phyloP scores from a whole-genome alignment of 1,139 yeast genomes.

The Geotrichum klebahnii region DNA sequence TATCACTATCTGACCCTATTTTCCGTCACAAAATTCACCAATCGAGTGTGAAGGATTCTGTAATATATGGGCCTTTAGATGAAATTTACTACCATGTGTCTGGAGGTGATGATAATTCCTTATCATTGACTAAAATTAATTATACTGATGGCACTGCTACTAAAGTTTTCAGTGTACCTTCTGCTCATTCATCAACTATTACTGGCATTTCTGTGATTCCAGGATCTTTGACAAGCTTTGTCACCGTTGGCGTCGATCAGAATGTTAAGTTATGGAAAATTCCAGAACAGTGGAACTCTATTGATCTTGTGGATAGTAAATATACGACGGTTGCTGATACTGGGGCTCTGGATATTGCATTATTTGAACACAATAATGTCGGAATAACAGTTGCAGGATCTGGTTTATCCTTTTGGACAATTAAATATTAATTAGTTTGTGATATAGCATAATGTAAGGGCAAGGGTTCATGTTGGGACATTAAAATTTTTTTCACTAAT shows the following conservation, averaged over 20 bases:
- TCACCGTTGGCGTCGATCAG: slow-evolving; percentile 75
- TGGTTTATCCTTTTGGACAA: slow-evolving; percentile 32
- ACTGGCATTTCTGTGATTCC: slow-evolving; percentile 52
- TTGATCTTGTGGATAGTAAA: slow-evolving; percentile 44
- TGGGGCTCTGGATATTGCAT: slow-evolving; percentile 50
- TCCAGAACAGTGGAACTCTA: slow-evolving; percentile 27
- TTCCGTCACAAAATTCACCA: slow-evolving; percentile 64
- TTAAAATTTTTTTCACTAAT: neutral
- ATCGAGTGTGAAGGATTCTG: slow-evolving; percentile 67
- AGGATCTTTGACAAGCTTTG: slow-evolving; percentile 29
- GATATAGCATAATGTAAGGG: slow-evolving; percentile 1
- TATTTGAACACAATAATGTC: slow-evolving; percentile 6
- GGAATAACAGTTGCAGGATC: slow-evolving; percentile 33
- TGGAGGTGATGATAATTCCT: slow-evolving; percentile 91
- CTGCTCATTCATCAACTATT: slow-evolving; percentile 83
- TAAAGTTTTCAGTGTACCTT: slow-evolving; percentile 39
- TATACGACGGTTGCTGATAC: slow-evolving; percentile 90
- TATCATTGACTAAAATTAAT: slow-evolving; percentile 47
- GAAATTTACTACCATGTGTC: slow-evolving; percentile 46
- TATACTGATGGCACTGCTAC: slow-evolving; percentile 32
- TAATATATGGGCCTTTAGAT: slow-evolving; percentile 17
- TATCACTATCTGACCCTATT: neutral
- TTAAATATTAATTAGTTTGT: neutral
- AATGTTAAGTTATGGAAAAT: slow-evolving; percentile 61
- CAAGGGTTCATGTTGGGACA: slow-evolving; percentile 17